These are phyloP conservation scores for Lentinula novae-zelandiae DNA, from an alignment of 1,284 basidiomycete species.

Conservation along the genomic window DNA sequence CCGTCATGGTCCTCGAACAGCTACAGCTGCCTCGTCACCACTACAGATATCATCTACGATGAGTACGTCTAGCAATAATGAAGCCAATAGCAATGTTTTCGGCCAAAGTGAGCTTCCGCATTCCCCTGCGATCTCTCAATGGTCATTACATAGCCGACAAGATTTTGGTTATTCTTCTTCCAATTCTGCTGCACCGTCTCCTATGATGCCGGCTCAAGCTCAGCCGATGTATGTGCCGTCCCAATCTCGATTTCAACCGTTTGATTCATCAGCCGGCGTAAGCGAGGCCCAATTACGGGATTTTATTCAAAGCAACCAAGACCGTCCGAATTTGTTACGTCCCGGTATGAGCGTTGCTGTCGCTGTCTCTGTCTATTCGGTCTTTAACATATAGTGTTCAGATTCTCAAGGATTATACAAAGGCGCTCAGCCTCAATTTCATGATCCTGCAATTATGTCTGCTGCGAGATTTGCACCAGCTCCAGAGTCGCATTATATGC, in stretches of 20 bases:
- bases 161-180: slow-evolving; percentile 41
- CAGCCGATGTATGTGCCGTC: slow-evolving; percentile 32
- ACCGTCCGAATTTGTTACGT: slow-evolving; percentile 33
- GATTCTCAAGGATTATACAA: slow-evolving; percentile 30
- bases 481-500: slow-evolving; percentile 15
- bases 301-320: slow-evolving; percentile 62
- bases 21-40: slow-evolving; percentile 53
- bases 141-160: slow-evolving; percentile 44
- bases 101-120: slow-evolving; percentile 36
- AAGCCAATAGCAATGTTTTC: slow-evolving; percentile 44
- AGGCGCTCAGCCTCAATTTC: slow-evolving; percentile 49
- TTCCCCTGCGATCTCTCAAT: slow-evolving; percentile 37
- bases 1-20: slow-evolving; percentile 56
- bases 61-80: slow-evolving; percentile 36
- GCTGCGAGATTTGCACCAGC: slow-evolving; percentile 59
- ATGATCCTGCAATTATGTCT: slow-evolving; percentile 81
- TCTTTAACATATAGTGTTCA: slow-evolving; percentile 18
- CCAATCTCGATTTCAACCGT: slow-evolving; percentile 50
- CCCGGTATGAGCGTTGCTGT: slow-evolving; percentile 29
- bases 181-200: slow-evolving; percentile 41
- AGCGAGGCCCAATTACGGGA: slow-evolving; percentile 74
- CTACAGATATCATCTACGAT: slow-evolving; percentile 55
- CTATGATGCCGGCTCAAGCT: slow-evolving; percentile 42
- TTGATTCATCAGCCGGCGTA: slow-evolving; percentile 42
- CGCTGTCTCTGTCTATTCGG: slow-evolving; percentile 20